Percentiles rank a stretch among this genome's conserved stretches.
Conservation (phyloP, 2,329 filamentous ascomycete genomes). For the Calonectria pseudoturangicola region DNA sequence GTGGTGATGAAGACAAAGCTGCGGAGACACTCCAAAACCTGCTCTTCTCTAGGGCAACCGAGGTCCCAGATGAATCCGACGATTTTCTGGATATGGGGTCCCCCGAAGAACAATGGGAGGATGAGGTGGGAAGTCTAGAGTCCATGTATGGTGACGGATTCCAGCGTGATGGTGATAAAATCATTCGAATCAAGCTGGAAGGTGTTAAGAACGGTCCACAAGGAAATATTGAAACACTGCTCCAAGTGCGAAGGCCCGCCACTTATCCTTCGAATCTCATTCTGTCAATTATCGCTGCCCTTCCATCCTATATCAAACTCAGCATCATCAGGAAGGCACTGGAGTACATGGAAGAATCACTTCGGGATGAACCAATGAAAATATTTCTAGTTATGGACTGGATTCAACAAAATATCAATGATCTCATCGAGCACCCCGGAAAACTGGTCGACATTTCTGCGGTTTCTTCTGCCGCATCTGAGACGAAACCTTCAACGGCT, state of each 20-base stretch:
- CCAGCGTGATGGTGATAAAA: conserved; percentile 73
- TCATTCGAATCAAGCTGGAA: conserved; percentile 82
- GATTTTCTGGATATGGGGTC: conserved; percentile 69
- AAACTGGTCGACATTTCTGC: conserved; percentile 89
- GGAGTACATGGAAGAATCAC: conserved; percentile 79
- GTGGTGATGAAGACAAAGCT: conserved; percentile 83
- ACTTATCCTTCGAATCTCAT: conserved; percentile 84
- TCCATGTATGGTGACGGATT: conserved; percentile 90
- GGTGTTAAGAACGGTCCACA: conserved; percentile 70
- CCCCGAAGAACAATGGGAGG: conserved; percentile 83
- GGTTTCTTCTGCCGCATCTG: conserved; percentile 80
- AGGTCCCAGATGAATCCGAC: conserved; percentile 54
- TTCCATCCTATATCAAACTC: conserved; percentile 95
- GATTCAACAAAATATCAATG: conserved; percentile 88
- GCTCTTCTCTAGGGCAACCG: conserved; percentile 53
- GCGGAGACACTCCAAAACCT: conserved; percentile 85
- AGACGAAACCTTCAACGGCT: conserved; percentile 63
- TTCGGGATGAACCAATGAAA: conserved; percentile 90
- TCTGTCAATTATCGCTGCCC: conserved; percentile 79
- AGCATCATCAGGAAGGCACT: conserved; percentile 89
- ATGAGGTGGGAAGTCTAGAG: conserved; percentile 88
- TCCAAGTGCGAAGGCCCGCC: conserved; percentile 82
- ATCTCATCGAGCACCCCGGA: conserved; percentile 90
- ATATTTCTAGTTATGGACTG: conserved; percentile 93
- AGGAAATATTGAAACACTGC: conserved; percentile 70